Evolutionary conservation across 495 filamentous ascomycete species (phyloP), one percentile per base, ranked within the genome.

Genomic region (Pyrenula aspistea): DNA sequence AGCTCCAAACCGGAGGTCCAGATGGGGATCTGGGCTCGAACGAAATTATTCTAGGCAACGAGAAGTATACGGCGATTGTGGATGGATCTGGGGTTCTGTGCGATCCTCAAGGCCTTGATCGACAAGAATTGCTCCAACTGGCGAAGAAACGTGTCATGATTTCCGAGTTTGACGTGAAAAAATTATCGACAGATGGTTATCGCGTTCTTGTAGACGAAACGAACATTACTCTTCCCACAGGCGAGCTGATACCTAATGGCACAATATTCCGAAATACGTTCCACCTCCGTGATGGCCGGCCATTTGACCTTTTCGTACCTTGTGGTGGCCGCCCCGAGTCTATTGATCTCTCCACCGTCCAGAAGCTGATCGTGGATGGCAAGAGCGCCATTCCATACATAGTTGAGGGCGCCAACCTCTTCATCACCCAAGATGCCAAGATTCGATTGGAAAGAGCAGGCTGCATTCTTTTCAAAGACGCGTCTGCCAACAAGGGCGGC

Each of bases 341-440:
- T 1, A 95, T 98, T 64, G 94, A 98, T 65, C 80, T 98, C 59
- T 83, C 85, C 51, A 88, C 84, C 11, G 92, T 89, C 25, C 82
- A 77, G 67, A 87, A 86, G 68, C 81, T 98, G 56, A 95, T 98
- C 68, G 64, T 73, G 51, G 82, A 93, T 57, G 87, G 88, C 70
- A 95, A 93, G 74, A 77, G 78, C 15, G 80, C 78, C 3, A 86
- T 98, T 57, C 91, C 91, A 3, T 97, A 93, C 74, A 91, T 98
- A 24, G 93, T 98, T 51, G 93, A 98, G 70, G 93, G 93, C 21
- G 93, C 93, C 65, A 98, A 98, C 67, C 77, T 98, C 48, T 98
- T 98, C 81, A 93, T 98, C 71, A 97, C 93, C 12, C 94, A 98
- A 71, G 93, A 98, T 65, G 91, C 89, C 61, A 98, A 98, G 78